Evolutionary conservation across 129 eudicot species (phyloP), one percentile per base, ranked within the genome.

Genomic region (Centaurea solstitialis): DNA sequence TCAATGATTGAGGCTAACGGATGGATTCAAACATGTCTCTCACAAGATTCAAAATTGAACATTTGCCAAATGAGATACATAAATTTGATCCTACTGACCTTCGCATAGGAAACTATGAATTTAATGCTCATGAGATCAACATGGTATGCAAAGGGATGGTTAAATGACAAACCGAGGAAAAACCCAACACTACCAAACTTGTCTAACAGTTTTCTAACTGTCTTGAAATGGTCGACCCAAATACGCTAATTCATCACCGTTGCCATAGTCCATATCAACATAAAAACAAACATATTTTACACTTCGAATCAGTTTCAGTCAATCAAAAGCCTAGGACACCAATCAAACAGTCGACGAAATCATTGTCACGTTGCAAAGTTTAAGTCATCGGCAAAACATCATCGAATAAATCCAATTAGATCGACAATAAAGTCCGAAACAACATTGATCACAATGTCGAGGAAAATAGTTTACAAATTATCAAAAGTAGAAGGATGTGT

Each of bases 151-250:
- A 86, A 82, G 30, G 90, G 88, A 61, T 90, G 94, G 47, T 86
- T 92, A 64, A 86, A 89, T 74, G 97, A 89, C 83, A 89, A 92
- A 85, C 94, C 90, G 0, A 93, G 94, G 72, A 92, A 92, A 76
- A n/a, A 33, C 11, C 84, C 90, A 86, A 92, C 82, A 85, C 81
- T 92, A 89, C 33, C 92, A 92, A 72, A 87, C 89, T 4, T 92
- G 92, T 68, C 81, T 89, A 9, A 89, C 94, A 13, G 91, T 93
- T 45, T 85, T 92, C 12, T 89, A 90, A 33, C 4, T 2, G 30
- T 86, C 24, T 74, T 82, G 70, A 93, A 91, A 86, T 70, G 71
- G 84, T 75, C 67, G 78, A 70, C 68, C 70, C 20, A 18, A 57
- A 71, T 43, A 84, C 22, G 82, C 85, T 18, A 83, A 82, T 21